phyloP scores from a whole-genome alignment of 495 filamentous ascomycete species.

The Sporormia fimetaria region DNA sequence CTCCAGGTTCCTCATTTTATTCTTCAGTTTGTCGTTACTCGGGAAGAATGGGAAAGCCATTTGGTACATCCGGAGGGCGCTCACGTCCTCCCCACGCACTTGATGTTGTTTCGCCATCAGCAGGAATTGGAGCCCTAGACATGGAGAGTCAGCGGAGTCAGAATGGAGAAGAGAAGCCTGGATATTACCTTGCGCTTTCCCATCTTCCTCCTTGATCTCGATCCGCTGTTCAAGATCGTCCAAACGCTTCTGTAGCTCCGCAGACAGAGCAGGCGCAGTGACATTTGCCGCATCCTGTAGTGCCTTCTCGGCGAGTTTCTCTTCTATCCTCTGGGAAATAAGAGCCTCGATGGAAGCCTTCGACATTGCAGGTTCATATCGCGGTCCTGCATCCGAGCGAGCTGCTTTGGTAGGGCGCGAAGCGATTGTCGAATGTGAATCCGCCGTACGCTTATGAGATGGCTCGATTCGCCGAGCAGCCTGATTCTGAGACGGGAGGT shows the following conservation, averaged over 20 bases:
- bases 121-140: constrained; percentile 64
- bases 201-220: constrained; percentile 57
- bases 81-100: constrained; percentile 63
- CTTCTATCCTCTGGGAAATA: constrained; percentile 81
- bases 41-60: constrained; percentile 78
- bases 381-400: constrained; percentile 23
- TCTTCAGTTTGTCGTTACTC: constrained; percentile 63
- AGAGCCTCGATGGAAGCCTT: constrained; percentile 79
- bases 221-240: constrained; percentile 78
- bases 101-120: constrained; percentile 89
- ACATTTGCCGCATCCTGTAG: constrained; percentile 30
- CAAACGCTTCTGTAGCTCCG: constrained; percentile 67
- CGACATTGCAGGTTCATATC: constrained; percentile 39
- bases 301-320: constrained; percentile 65
- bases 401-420: constrained; percentile 27
- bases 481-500: constrained; percentile 31
- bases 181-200: constrained; percentile 59
- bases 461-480: constrained; percentile 32
- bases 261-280: constrained; percentile 47
- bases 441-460: constrained; percentile 16
- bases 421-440: constrained; percentile 6
- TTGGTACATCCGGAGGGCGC: constrained; percentile 76
- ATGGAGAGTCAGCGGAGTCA: too few relatives aligned
- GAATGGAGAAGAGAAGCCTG: too few relatives aligned
- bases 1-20: constrained; percentile 63